Conservation (phyloP, 2,329 filamentous ascomycete genomes). For the Epichloe scottii region DNA sequence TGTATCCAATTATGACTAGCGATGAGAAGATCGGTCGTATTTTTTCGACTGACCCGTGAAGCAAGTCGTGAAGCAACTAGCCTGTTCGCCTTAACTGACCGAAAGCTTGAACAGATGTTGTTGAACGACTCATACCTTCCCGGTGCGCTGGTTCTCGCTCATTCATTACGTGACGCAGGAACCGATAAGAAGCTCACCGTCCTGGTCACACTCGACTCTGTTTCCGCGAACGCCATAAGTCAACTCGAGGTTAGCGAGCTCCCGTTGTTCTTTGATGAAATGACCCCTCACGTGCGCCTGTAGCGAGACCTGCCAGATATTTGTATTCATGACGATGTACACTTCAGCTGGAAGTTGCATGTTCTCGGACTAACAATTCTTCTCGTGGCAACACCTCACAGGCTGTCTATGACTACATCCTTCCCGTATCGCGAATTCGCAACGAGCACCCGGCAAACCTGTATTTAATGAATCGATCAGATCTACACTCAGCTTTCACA, state of each 20-base stretch:
- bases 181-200: slow-evolving; percentile 76
- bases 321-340: not conserved
- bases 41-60: not conserved
- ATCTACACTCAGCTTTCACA: slow-evolving; percentile 86
- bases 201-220: slow-evolving; percentile 67
- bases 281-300: not conserved
- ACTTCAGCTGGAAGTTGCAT: too few species aligned
- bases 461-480: slow-evolving; percentile 79
- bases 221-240: slow-evolving; percentile 62
- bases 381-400: slow-evolving; percentile 21
- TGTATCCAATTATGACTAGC: not conserved
- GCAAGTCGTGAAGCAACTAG: not conserved
- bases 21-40: not conserved
- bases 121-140: slow-evolving; percentile 88
- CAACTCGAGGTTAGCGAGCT: slow-evolving; percentile 56
- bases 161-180: slow-evolving; percentile 85
- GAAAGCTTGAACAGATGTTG: slow-evolving; percentile 54
- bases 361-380: not conserved
- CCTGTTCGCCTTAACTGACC: not conserved
- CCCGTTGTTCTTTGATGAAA: not conserved
- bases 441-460: slow-evolving; percentile 73
- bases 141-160: slow-evolving; percentile 83
- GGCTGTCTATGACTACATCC: slow-evolving; percentile 77
- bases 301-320: too few species aligned
- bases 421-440: slow-evolving; percentile 68